Percentiles rank a stretch among this genome's conserved stretches.
Evolutionary conservation across 2,329 filamentous ascomycete species (phyloP).

Genomic region (Epichloe hybrida): DNA sequence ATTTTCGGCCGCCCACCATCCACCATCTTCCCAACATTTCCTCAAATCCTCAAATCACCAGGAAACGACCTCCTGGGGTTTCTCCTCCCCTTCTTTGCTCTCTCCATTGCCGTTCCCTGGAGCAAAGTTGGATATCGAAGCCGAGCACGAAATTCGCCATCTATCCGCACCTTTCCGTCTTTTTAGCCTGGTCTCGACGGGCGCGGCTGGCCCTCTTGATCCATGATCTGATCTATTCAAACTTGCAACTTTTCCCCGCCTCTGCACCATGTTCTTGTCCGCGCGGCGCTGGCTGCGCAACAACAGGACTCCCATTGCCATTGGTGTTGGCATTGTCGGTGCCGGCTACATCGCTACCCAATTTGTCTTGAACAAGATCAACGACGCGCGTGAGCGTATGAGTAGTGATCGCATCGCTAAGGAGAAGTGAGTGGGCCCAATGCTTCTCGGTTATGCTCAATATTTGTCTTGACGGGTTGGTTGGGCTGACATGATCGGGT

Average conservation of each 20-base stretch:
- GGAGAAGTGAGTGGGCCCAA: constrained; percentile 62
- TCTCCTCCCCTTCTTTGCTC: too few relatives aligned
- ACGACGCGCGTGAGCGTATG: constrained; percentile 90
- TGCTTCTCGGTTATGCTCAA: neutral
- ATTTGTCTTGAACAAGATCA: constrained; percentile 84
- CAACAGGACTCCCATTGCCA: constrained; percentile 78
- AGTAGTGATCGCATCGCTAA: constrained; percentile 89
- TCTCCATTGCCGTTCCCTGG: too few relatives aligned
- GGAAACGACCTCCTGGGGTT: neutral
- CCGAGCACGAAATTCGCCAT: neutral
- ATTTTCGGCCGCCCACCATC: neutral
- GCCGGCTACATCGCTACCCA: constrained; percentile 85
- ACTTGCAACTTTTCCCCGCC: neutral
- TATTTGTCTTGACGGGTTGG: neutral
- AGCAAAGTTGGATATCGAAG: neutral
- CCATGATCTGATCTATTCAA: constrained; percentile 1
- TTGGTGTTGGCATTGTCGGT: constrained; percentile 77
- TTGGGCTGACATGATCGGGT: neutral
- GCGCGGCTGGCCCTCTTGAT: neutral
- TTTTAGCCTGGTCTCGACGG: neutral
- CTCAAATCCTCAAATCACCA: too few relatives aligned
- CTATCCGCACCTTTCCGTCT: neutral
- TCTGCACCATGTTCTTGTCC: constrained; percentile 45
- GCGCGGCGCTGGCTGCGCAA: constrained; percentile 84
- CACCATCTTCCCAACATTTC: neutral